Evolutionary conservation across 1,139 yeast genomes (phyloP).

Genomic region (Yamadazyma sp.): DNA sequence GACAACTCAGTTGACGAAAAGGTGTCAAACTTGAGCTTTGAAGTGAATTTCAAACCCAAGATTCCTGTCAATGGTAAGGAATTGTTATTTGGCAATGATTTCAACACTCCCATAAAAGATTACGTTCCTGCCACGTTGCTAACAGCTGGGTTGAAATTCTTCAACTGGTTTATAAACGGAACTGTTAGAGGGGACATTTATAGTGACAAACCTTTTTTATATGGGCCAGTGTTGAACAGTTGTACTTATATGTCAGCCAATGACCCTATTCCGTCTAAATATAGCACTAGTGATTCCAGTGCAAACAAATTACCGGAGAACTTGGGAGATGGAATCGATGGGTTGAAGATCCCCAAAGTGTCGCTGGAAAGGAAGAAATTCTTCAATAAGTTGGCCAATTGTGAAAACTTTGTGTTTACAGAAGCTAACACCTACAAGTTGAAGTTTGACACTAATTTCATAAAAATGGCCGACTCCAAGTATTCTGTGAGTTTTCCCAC

Average conservation of each 20-base stretch:
- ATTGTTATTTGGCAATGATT: constrained; percentile 68
- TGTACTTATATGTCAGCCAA: constrained; percentile 41
- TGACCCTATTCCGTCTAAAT: constrained; percentile 15
- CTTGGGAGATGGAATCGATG: constrained; percentile 16
- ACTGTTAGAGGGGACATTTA: constrained; percentile 65
- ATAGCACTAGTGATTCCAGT: constrained; percentile 13
- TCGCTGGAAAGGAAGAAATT: constrained; percentile 34
- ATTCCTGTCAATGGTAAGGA: constrained; percentile 48
- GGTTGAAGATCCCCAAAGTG: constrained; percentile 24
- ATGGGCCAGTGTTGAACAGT: constrained; percentile 61
- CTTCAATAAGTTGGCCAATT: constrained; percentile 29
- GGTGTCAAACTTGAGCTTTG: constrained; percentile 29
- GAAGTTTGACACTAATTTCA: constrained; percentile 40
- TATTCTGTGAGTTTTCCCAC: constrained; percentile 46
- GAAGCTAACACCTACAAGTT: constrained; percentile 27
- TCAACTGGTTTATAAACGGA: constrained; percentile 61
- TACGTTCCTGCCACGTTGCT: constrained; percentile 52
- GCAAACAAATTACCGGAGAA: constrained; percentile 22
- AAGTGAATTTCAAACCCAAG: constrained; percentile 41
- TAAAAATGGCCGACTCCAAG: constrained; percentile 42
- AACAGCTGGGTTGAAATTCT: constrained; percentile 51
- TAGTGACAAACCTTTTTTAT: constrained; percentile 58
- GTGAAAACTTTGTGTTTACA: constrained; percentile 33
- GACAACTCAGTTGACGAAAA: constrained; percentile 8
- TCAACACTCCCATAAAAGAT: constrained; percentile 57